These are phyloP conservation scores for Heterobasidion irregulare DNA, from an alignment of 1,284 basidiomycete genomes.

Conservation along the genomic window DNA sequence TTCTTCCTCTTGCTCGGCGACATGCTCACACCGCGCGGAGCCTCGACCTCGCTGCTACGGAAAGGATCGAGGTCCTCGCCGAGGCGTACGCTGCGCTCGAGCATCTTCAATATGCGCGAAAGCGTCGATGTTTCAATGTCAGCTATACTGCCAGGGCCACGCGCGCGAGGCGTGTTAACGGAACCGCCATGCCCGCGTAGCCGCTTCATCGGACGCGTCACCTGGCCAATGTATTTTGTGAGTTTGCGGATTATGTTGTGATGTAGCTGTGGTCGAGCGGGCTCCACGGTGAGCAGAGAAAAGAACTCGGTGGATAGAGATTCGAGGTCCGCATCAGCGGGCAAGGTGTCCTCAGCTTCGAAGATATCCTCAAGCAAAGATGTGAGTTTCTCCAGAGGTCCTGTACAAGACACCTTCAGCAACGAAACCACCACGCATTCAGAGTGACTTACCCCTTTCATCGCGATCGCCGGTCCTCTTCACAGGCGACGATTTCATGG, in stretches of 20 bases:
- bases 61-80: constrained; percentile 73
- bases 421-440: neutral
- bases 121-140: constrained; percentile 58
- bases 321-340: constrained; percentile 48
- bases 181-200: constrained; percentile 32
- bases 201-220: constrained; percentile 57
- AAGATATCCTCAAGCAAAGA: constrained; percentile 78
- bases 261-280: constrained; percentile 51
- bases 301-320: constrained; percentile 64
- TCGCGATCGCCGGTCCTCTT: constrained; percentile 68
- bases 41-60: constrained; percentile 14
- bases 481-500: constrained; percentile 34
- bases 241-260: constrained; percentile 58
- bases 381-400: constrained; percentile 66
- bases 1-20: constrained; percentile 17
- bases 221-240: constrained; percentile 55
- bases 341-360: constrained; percentile 79
- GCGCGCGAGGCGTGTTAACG: constrained; percentile 30
- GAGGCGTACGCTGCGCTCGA: constrained; percentile 69
- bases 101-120: constrained; percentile 59
- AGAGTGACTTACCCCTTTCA: constrained; percentile 44
- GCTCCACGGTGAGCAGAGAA: constrained; percentile 48
- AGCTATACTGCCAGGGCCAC: constrained; percentile 31
- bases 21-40: neutral
- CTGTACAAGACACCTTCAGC: constrained; percentile 25